Base-by-base conservation (phyloP, 2,329 filamentous ascomycete species). In the Ceratocystis cacaofunesta region DNA sequence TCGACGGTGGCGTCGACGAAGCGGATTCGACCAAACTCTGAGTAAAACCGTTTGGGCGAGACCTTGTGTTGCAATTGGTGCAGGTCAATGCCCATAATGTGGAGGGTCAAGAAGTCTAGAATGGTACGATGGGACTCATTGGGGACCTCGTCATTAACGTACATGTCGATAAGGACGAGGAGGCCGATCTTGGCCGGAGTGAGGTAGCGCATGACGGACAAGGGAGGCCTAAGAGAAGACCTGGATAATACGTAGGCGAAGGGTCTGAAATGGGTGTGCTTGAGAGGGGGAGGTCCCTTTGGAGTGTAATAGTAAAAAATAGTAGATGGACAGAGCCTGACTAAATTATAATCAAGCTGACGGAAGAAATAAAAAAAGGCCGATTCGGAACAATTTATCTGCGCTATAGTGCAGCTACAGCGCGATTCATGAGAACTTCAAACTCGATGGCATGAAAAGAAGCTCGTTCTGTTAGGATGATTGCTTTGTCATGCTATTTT, bases 121-220 rank as follows among this genome's bases (percentile, higher is more conserved):
- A 95, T 79, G 15, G 88, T 82, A 55, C 92, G 82, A 28, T 86
- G 85, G n/a, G 87, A 85, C 62, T 82, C 79, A 68, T 82, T 85
- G 1, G 88, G 86, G 17, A 92, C 81, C 1, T 80, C 78, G 25
- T 85, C 85, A 69, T 88, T 85, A 46, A 84, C 84, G 75, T 99
- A 97, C 64, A 96, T 80, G 70, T 90, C 84, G 63, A 94, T 82
- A 64, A 99, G 82, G 65, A 85, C 84, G 65, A 97, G 81, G 28
- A 96, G 80, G 71, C 88, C 87, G 70, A 97, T 83, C 73, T 94
- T 95, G 70, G 90, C 86, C 12, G 92, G 89, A n/a, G 89, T 95
- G 58, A 97, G 81, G 74, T 88, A 95, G 66, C 88, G 87, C 71
- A 87, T 82, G 87, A 92, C 95, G 63, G 12, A 10, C 12, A 46